Percentiles rank a stretch among this genome's conserved stretches.
phyloP scores from a whole-genome alignment of 352 stramenopile genomes.

The Phytophthora ramorum region DNA sequence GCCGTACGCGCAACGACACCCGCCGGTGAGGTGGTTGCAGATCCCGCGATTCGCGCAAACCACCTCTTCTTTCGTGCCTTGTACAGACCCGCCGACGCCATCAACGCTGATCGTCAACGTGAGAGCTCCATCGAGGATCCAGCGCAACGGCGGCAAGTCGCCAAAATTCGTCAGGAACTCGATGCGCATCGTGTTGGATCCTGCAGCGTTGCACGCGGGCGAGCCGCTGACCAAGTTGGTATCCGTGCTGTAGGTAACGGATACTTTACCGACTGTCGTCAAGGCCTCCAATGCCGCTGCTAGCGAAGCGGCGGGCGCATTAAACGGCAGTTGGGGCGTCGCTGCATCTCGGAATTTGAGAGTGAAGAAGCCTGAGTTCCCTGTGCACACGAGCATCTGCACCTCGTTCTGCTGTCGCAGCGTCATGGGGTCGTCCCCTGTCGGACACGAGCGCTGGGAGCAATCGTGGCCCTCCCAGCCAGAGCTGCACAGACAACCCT shows the following conservation, averaged over 20 bases:
- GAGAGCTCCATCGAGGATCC: conserved; percentile 69
- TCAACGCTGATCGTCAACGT: conserved; percentile 58
- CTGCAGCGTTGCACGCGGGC: conserved; percentile 48
- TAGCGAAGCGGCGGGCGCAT: conserved; percentile 32
- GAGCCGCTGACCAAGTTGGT: conserved; percentile 22
- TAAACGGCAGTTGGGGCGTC: conserved; percentile 66
- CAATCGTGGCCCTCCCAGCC: conserved; percentile 93
- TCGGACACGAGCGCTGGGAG: conserved; percentile 85
- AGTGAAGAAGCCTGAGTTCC: conserved; percentile 66
- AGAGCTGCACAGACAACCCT: conserved; percentile 86
- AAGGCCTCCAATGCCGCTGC: conserved; percentile 46
- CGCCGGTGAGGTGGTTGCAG: conserved; percentile 56
- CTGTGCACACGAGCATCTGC: conserved; percentile 76
- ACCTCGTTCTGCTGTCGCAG: conserved; percentile 78
- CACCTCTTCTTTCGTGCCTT: conserved; percentile 72
- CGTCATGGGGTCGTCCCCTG: conserved; percentile 90
- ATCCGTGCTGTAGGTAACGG: conserved; percentile 52
- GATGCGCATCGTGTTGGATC: conserved; percentile 67
- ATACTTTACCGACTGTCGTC: conserved; percentile 55
- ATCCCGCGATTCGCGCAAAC: conserved; percentile 68
- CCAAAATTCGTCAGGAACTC: conserved; percentile 78
- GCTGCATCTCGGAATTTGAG: conserved; percentile 74
- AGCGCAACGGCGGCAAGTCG: conserved; percentile 63
- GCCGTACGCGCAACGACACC: conserved; percentile 72
- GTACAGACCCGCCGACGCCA: conserved; percentile 47